Evolutionary conservation across 2,329 filamentous ascomycete genomes (phyloP).

Genomic region (Colletotrichum sp.): DNA sequence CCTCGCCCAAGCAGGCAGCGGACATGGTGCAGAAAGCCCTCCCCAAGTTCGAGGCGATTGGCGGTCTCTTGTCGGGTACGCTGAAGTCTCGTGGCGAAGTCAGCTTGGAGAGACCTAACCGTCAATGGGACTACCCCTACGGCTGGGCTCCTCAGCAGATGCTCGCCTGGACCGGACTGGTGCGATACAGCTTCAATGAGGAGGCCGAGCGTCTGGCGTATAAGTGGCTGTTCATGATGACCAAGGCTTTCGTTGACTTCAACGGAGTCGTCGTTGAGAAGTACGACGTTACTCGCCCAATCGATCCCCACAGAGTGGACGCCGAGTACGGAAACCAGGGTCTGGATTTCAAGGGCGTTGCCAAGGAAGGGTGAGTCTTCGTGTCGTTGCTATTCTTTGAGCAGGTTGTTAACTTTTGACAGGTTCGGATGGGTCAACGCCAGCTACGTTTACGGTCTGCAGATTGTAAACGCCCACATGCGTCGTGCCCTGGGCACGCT

Average conservation of each 20-base stretch:
- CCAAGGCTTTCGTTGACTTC: conserved; percentile 97
- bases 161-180: conserved; percentile 91
- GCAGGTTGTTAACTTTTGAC: conserved; percentile 31
- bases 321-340: conserved; percentile 99
- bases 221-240: conserved; percentile 98
- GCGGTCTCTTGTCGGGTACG: conserved; percentile 88
- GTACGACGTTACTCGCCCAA: conserved; percentile 91
- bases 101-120: conserved; percentile 83
- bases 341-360: conserved; percentile 91
- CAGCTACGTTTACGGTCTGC: conserved; percentile 92
- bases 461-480: conserved; percentile 89
- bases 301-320: conserved; percentile 92
- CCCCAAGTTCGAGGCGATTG: conserved; percentile 86
- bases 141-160: conserved; percentile 99
- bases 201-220: conserved; percentile 91
- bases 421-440: conserved; percentile 99
- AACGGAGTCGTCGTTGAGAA: conserved; percentile 99
- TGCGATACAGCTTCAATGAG: conserved; percentile 89
- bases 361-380: conserved; percentile 85
- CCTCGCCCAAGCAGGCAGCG: conserved; percentile 85
- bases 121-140: conserved; percentile 98
- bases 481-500: conserved; percentile 85
- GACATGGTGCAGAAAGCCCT: conserved; percentile 81
- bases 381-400: not conserved
- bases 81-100: conserved; percentile 85